Evolutionary conservation across 2,329 filamentous ascomycete genomes (phyloP), one percentile per base, ranked within the genome.

Genomic region (Neospermospora avenae): DNA sequence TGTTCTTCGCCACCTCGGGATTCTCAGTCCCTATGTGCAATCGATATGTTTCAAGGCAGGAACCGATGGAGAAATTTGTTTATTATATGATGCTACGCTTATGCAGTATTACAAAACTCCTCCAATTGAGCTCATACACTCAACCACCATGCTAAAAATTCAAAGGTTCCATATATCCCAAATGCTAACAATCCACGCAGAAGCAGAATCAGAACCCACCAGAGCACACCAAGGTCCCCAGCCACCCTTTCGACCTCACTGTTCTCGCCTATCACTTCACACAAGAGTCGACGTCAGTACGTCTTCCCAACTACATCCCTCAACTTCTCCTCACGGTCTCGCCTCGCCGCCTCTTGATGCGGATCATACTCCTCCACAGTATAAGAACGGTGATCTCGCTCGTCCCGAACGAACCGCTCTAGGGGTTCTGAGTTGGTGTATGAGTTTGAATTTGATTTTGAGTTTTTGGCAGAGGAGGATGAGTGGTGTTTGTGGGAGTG

Each of bases 401-500:
- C 61, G 4, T 64, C 66, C 18, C 55, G 37, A 13, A 65, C 52
- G 46, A 58, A 67, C 5, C 53, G 24, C 2, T 62, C 55, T 16
- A 65, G 20, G 4, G 25, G 22, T 11, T 57, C 41, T 24, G 24
- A 13, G 31, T 31, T 51, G 28, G 1, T 31, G 10, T 6, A 5
- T 22, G 48, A 51, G 18, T 37, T 37, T 8, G 28, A 31, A 10
- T 31, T 31, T 31, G 28, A 31, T 5, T 5, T 31, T 31, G 28
- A 31, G 10, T 46, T 22, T 11, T 39, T 45, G 14, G 48, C 16
- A 13, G 42, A 42, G 28, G 18, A n/a, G 18, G 52, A 39, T 18
- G 48, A 34, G n/a, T 34, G 22, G 14, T 49, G 1, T 77, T 78
- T 3, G 77, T 58, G 35, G 16, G 31, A 49, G n/a, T 46, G 25